A percentile compares a stretch with the other conserved stretches of the same genome.
phyloP scores from a whole-genome alignment of 2,329 filamentous ascomycete genomes.

The Trichoderma brevicompactum region DNA sequence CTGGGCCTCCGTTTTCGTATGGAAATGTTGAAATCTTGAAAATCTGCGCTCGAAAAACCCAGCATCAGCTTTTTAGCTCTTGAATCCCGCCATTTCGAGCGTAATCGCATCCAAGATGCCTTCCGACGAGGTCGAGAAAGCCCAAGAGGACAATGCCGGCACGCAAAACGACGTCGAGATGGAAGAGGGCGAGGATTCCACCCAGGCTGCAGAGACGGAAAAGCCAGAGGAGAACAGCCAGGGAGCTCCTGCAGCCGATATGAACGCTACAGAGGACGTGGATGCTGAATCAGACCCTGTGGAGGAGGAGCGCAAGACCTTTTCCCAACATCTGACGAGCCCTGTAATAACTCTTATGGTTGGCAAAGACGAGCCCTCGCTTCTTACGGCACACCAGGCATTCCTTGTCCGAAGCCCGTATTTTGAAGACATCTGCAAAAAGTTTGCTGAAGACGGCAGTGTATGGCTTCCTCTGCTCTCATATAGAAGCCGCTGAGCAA shows the following conservation, averaged over 20 bases:
- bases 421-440: slow-evolving; percentile 66
- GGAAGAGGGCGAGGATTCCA: slow-evolving; percentile 38
- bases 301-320: slow-evolving; percentile 47
- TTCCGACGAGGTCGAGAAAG: slow-evolving; percentile 34
- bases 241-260: slow-evolving; percentile 47
- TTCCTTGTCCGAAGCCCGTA: slow-evolving; percentile 76
- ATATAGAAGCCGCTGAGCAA: background rate
- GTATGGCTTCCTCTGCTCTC: slow-evolving; percentile 49
- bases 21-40: background rate
- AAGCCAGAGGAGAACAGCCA: slow-evolving; percentile 39
- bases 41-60: no score
- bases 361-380: slow-evolving; percentile 63
- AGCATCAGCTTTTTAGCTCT: background rate
- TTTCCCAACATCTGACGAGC: slow-evolving; percentile 66
- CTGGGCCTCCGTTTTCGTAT: background rate
- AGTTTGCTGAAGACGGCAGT: slow-evolving; percentile 64
- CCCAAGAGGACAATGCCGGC: slow-evolving; percentile 31
- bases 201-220: slow-evolving; percentile 39
- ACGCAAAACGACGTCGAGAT: slow-evolving; percentile 47
- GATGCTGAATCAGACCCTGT: slow-evolving; percentile 45
- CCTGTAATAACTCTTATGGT: slow-evolving; percentile 72
- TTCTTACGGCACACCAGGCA: slow-evolving; percentile 78
- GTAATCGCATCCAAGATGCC: slow-evolving; percentile 36
- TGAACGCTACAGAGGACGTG: slow-evolving; percentile 38
- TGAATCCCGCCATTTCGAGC: background rate